phyloP scores from a whole-genome alignment of 106 monocot genomes.

The Allium fistulosum region DNA sequence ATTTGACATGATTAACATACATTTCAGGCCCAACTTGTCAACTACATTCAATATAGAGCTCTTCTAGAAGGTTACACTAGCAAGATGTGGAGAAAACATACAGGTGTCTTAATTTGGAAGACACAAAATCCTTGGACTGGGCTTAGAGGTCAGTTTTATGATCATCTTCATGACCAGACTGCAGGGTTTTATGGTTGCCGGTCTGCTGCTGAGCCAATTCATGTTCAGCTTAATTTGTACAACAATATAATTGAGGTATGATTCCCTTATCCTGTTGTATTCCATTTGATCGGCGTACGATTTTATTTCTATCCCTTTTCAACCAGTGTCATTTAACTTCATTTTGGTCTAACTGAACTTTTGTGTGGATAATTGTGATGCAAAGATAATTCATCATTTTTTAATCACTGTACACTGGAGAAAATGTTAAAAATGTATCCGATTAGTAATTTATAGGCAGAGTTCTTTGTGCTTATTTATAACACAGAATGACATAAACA shows the following conservation, averaged over 20 bases:
- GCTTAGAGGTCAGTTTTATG: slow-evolving; percentile 95
- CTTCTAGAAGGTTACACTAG: slow-evolving; percentile 93
- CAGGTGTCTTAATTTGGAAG: slow-evolving; percentile 97
- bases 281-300: too few relatives aligned
- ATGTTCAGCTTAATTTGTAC: slow-evolving; percentile 86
- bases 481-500: too few relatives aligned
- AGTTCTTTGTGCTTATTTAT: too few relatives aligned
- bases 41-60: slow-evolving; percentile 92
- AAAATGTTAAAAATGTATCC: too few relatives aligned
- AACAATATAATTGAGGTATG: slow-evolving; percentile 77
- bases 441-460: too few relatives aligned
- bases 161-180: slow-evolving; percentile 95
- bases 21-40: slow-evolving; percentile 92
- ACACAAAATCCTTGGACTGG: slow-evolving; percentile 98
- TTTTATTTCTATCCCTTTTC: too few relatives aligned
- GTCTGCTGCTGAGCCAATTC: slow-evolving; percentile 83
- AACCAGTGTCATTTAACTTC: too few relatives aligned
- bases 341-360: too few relatives aligned
- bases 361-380: too few relatives aligned
- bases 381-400: too few relatives aligned
- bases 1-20: too few relatives aligned
- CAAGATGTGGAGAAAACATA: slow-evolving; percentile 90
- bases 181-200: slow-evolving; percentile 98
- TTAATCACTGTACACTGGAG: too few relatives aligned
- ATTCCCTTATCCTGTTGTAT: background rate